These are phyloP conservation scores for Ganoderma sp. DNA, from an alignment of 1,284 basidiomycete species.

Conservation along the genomic window DNA sequence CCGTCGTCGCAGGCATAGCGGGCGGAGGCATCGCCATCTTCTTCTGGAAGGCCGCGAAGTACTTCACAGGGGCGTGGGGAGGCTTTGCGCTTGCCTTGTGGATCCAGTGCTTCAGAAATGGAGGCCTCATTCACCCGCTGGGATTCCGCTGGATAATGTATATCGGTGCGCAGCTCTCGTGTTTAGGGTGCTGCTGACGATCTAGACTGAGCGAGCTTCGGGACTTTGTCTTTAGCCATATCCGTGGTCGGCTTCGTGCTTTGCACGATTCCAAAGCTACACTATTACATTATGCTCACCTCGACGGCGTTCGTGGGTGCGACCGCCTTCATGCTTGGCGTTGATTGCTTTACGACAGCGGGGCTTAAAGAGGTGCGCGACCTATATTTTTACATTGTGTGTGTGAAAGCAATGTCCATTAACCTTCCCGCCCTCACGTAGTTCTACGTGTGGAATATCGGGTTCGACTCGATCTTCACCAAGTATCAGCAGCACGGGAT, in stretches of 20 bases:
- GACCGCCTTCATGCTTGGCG: constrained; percentile 90
- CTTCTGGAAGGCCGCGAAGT: constrained; percentile 87
- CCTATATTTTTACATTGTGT: constrained; percentile 18
- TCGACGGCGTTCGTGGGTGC: constrained; percentile 90
- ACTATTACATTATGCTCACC: constrained; percentile 81
- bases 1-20: constrained; percentile 78
- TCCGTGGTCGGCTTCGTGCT: constrained; percentile 54
- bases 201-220: constrained; percentile 28
- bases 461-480: constrained; percentile 80
- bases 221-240: constrained; percentile 37
- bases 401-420: constrained; percentile 9
- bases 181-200: neutral
- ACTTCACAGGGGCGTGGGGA: constrained; percentile 87
- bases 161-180: constrained; percentile 60
- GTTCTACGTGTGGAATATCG: constrained; percentile 96
- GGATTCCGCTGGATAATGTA: constrained; percentile 89
- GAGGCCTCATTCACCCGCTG: constrained; percentile 79
- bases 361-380: constrained; percentile 89
- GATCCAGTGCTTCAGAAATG: constrained; percentile 83
- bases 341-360: constrained; percentile 92
- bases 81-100: constrained; percentile 88
- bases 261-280: constrained; percentile 59
- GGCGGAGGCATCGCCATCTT: constrained; percentile 88
- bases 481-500: constrained; percentile 72
- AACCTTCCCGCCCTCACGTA: constrained; percentile 39